Evolutionary conservation across 2,329 filamentous ascomycete genomes (phyloP).

Genomic region (Aspergillus niger): DNA sequence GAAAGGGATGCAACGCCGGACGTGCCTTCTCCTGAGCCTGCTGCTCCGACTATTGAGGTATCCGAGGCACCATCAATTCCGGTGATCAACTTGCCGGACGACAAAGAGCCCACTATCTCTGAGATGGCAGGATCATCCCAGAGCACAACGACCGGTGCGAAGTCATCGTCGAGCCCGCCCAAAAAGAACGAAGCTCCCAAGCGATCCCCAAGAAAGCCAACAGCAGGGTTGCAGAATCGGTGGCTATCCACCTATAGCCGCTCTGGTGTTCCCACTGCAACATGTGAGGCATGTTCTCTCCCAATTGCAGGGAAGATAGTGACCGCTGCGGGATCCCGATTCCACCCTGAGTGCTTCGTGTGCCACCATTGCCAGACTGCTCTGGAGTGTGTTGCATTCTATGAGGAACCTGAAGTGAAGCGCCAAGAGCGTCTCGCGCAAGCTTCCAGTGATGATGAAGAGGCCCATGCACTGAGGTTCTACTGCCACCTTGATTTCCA

Average conservation of each 20-base stretch:
- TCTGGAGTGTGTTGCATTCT: constrained; percentile 94
- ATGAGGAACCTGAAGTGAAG: constrained; percentile 77
- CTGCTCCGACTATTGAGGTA: constrained; percentile 32
- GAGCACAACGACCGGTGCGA: constrained; percentile 13
- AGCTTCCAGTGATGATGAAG: constrained; percentile 63
- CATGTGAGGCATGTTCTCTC: constrained; percentile 79
- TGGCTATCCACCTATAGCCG: constrained; percentile 48
- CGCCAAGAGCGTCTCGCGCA: constrained; percentile 71
- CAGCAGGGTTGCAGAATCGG: constrained; percentile 40
- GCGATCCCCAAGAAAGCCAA: constrained; percentile 36
- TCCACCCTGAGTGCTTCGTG: constrained; percentile 90
- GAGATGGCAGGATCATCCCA: constrained; percentile 31
- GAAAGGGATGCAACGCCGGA: constrained; percentile 27
- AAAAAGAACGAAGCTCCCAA: constrained; percentile 23
- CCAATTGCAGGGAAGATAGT: constrained; percentile 91
- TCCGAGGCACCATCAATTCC: constrained; percentile 45
- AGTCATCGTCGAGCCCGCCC: constrained; percentile 21
- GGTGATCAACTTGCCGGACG: constrained; percentile 56
- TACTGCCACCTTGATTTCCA: constrained; percentile 99
- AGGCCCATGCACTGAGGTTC: constrained; percentile 71
- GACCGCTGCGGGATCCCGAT: constrained; percentile 76
- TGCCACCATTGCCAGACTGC: constrained; percentile 85
- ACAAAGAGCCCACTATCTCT: constrained; percentile 42
- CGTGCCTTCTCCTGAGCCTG: constrained; percentile 51
- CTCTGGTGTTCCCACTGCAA: constrained; percentile 61